Evolutionary conservation across 768 basidiomycete species (phyloP), one percentile per base, ranked within the genome.

Genomic region (Lentinula sp.): DNA sequence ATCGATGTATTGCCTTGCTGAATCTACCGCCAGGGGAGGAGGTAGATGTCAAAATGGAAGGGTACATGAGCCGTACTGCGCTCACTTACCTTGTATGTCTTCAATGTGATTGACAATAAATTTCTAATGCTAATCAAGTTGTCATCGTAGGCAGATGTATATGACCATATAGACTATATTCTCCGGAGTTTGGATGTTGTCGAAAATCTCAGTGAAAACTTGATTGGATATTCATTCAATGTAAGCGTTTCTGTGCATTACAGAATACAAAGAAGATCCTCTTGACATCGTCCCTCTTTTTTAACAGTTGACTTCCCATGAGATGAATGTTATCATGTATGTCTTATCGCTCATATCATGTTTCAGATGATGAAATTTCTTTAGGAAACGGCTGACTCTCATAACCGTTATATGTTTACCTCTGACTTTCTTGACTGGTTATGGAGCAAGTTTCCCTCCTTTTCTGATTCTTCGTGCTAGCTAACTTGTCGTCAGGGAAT

Each of bases 201-300:
- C 64, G 76, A 82, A 7, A 82, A 77, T 7, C 81, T 87, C 50
- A 77, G 83, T 16, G 85, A 88, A 69, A 88, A 87, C 64, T 67
- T 88, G 61, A 86, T 88, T 62, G 80, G 84, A 60, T 89, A 84
- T 70, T 84, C 86, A 4, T 89, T 89, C 76, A 89, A 89, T 69
- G 86, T 87, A 61, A 48, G 71, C 5, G 67, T 68, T 56, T 55
- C 53, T 28, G 39, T 53, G 59, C 43, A n/a, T 33, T 28, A 15
- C 3, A 9, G 37, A 1, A 39, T 46, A 5, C 4, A 2, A 39
- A 4, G 20, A 45, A 23, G 56, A 18, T 35, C 12, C 23, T 61
- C 15, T 46, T 53, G 52, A n/a, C 49, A 39, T 62, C 28, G 62
- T 85, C 84, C 78, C 82, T 72, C 79, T 82, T 4, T 81, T 83